Evolutionary conservation across 2,329 filamentous ascomycete genomes (phyloP).

Genomic region (Scedosporium boydii): DNA sequence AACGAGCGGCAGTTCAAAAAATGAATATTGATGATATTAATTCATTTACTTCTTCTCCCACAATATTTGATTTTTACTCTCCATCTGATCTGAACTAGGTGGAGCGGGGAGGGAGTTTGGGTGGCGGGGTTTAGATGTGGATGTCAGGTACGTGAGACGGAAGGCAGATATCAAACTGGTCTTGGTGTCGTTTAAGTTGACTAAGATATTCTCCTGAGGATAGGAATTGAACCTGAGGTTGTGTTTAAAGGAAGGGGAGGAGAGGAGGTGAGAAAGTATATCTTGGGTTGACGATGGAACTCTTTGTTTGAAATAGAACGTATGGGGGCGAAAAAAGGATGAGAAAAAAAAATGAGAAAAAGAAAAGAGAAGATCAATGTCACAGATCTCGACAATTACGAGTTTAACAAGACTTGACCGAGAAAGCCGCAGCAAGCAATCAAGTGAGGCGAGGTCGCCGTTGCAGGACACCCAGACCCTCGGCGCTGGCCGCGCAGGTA

Average conservation of each 20-base stretch:
- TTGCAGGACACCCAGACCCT: not conserved
- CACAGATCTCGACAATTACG: not conserved
- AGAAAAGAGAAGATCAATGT: not conserved
- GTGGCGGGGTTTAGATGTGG: not conserved
- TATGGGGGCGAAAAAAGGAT: not conserved
- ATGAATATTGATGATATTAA: not conserved
- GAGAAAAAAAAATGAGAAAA: not conserved
- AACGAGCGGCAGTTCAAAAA: not conserved
- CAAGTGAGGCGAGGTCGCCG: not conserved
- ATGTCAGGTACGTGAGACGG: not conserved
- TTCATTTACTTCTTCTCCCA: not conserved
- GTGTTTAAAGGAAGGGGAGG: not conserved
- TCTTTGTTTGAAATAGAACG: not conserved
- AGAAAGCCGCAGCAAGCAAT: constrained; percentile 1
- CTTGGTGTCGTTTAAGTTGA: not conserved
- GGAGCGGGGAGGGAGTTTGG: not conserved
- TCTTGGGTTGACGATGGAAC: not conserved
- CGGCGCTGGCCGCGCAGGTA: not conserved
- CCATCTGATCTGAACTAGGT: not conserved
- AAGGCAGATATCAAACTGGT: not conserved
- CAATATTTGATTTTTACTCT: not conserved
- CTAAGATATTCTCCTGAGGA: not conserved
- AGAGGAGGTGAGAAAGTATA: not conserved
- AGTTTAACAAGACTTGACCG: constrained; percentile 3
- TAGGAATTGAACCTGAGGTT: not conserved